These are phyloP conservation scores for Didymosphaeria variabile DNA, from an alignment of 2,329 filamentous ascomycete species.

Conservation along the genomic window DNA sequence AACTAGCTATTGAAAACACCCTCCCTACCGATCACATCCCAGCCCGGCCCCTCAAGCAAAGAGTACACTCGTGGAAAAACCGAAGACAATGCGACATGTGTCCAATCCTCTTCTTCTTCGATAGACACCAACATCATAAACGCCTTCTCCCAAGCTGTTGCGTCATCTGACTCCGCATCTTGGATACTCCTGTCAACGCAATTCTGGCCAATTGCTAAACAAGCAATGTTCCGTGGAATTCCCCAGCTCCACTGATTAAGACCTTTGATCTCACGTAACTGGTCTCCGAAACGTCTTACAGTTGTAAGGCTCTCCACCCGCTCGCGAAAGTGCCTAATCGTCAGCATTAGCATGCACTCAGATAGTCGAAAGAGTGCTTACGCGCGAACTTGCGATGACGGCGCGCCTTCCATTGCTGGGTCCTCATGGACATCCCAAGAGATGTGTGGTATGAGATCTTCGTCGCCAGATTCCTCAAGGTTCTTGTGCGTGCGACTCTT, in stretches of 20 bases:
- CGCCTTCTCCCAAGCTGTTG: not conserved
- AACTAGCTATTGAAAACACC: constrained; percentile 4
- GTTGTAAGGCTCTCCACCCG: not conserved
- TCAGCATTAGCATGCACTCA: not conserved
- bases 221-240: constrained; percentile 7
- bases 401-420: constrained; percentile 10
- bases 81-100: constrained; percentile 6
- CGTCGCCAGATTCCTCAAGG: constrained; percentile 15
- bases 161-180: not conserved
- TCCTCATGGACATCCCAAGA: constrained; percentile 22
- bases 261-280: not conserved
- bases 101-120: constrained; percentile 8
- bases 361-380: constrained; percentile 2
- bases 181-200: not conserved
- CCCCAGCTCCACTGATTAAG: not conserved
- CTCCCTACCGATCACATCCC: not conserved
- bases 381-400: not conserved
- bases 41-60: constrained; percentile 8
- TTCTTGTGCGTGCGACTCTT: constrained; percentile 17
- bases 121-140: constrained; percentile 6
- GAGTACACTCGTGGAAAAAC: constrained; percentile 13
- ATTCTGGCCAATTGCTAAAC: not conserved
- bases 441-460: constrained; percentile 14
- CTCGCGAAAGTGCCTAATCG: not conserved
- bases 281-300: not conserved